A percentile compares a stretch with the other conserved stretches of the same genome.
Evolutionary conservation across 1,284 basidiomycete species (phyloP).

Genomic region (Meira miltonrushii): DNA sequence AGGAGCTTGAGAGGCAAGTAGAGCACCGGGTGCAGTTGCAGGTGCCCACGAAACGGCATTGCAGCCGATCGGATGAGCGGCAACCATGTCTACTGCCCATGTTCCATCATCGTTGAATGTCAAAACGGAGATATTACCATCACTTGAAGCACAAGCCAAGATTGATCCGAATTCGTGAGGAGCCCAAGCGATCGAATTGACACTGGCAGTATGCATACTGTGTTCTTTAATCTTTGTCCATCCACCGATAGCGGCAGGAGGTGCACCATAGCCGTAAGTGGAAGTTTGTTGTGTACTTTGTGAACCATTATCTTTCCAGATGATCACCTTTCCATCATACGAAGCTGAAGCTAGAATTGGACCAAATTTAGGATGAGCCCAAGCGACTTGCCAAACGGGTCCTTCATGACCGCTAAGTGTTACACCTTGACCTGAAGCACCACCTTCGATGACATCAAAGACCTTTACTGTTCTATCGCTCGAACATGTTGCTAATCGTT

Average conservation of each 20-base stretch:
- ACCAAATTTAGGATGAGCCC: constrained; percentile 90
- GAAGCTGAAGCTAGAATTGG: constrained; percentile 94
- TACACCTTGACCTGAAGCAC: constrained; percentile 60
- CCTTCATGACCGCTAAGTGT: constrained; percentile 66
- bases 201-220: constrained; percentile 85
- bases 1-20: constrained; percentile 31
- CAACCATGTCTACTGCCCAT: constrained; percentile 90
- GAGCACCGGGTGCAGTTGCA: constrained; percentile 75
- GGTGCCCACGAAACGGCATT: constrained; percentile 98
- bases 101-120: constrained; percentile 98
- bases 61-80: constrained; percentile 90
- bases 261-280: constrained; percentile 31
- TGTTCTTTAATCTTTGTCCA: constrained; percentile 98
- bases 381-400: constrained; percentile 97
- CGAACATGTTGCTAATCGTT: constrained; percentile 90
- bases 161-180: constrained; percentile 95
- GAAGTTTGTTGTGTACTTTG: constrained; percentile 57
- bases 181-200: constrained; percentile 97
- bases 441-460: constrained; percentile 88
- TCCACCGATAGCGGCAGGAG: constrained; percentile 26
- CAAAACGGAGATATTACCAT: constrained; percentile 92
- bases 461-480: constrained; percentile 92
- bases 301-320: constrained; percentile 78
- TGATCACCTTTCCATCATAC: constrained; percentile 95
- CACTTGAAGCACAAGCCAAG: constrained; percentile 93